Base-by-base conservation (phyloP, 2,329 filamentous ascomycete species). In the Ophiostoma novo-ulmi region DNA sequence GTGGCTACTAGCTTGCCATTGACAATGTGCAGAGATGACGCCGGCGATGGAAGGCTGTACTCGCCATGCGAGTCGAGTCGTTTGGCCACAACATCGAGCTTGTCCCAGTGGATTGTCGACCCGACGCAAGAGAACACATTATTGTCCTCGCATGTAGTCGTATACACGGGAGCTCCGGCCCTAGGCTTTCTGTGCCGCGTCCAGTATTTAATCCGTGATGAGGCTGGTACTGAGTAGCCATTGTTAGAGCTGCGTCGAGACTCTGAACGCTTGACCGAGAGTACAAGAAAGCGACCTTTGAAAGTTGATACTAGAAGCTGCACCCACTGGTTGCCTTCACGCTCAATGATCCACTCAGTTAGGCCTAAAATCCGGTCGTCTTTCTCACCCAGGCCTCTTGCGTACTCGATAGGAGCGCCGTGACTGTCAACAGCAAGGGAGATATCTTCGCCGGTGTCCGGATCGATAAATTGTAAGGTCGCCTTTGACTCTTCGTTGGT, bases 291-390 rank as follows among this genome's bases (percentile, higher is more conserved):
- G 5, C 83, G 80, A 1, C 88, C 87, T 11, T 80, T 79, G 41
- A 81, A 82, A 0, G 86, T 87, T 4, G 85, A 83, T 13, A 91
- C 83, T 17, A 92, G 82, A 41, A 92, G 81, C 75, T 88, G 90
- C 1, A 85, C 82, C 78, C 89, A 90, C 0, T 79, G 82, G 70
- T 84, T 86, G n/a, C 81, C 82, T 52, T 86, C 82, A 70, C 86
- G 85, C 41, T 81, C 79, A 73, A 86, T 87, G 5, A 82, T 77
- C 91, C 91, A 93, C 72, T 91, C 88, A 1, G 84, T 78, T 8
- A 93, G 77, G 0, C 85, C 83, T 63, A 86, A 82, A 1, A 93
- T 85, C 55, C 82, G 83, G 73, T 91, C 88, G 0, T 85, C 85
- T 0, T 78, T 73, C 64, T 85, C 82, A 1, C 85, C 86, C 20